Conservation (phyloP, 2,329 filamentous ascomycete species). For the Botryotinia narcissicola region DNA sequence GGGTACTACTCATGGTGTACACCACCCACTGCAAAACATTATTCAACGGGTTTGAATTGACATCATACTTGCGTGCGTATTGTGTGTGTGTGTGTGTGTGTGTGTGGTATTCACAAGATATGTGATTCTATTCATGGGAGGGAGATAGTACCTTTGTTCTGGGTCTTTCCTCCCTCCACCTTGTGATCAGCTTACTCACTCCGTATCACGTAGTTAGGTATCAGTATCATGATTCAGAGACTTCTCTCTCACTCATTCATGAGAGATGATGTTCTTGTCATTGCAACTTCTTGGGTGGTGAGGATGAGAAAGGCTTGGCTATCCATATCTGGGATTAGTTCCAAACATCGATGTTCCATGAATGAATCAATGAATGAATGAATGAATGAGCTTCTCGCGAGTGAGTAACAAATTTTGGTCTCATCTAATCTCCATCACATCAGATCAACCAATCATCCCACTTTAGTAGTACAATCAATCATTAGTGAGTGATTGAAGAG, state of each 20-base stretch:
- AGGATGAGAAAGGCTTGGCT: not conserved
- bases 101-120: constrained; percentile 2
- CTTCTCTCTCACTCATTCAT: not conserved
- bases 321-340: not conserved
- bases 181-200: not conserved
- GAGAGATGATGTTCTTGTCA: not conserved
- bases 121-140: not conserved
- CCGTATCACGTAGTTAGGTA: not conserved
- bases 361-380: not conserved
- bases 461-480: not conserved
- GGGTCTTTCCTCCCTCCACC: not conserved
- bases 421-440: not conserved
- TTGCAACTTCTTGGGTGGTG: not conserved
- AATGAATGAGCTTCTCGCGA: not conserved
- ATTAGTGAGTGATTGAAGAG: not conserved
- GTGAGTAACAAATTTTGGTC: not conserved
- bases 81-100: not conserved
- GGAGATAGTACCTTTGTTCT: not conserved
- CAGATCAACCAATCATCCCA: not conserved
- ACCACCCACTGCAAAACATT: not conserved
- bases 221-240: not conserved
- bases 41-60: not conserved
- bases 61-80: not conserved
- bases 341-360: not conserved
- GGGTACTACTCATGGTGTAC: not conserved